Conservation (phyloP, 768 basidiomycete species). For the Kwoniella bestiolae region DNA sequence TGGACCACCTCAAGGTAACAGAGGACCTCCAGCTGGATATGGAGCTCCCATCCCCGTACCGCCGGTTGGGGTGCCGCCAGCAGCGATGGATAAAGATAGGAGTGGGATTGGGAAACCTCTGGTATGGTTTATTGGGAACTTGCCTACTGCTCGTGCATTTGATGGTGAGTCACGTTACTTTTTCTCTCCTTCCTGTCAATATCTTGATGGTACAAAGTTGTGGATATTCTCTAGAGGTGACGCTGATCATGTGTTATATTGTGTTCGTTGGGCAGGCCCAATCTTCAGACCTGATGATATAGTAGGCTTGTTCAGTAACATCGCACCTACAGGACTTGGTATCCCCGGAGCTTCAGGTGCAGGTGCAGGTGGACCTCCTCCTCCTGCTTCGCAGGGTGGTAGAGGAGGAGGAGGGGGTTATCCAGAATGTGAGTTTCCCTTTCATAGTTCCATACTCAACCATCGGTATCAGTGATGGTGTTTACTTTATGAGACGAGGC, state of each 20-base stretch:
- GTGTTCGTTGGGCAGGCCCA: slow-evolving; percentile 65
- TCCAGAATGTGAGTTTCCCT: slow-evolving; percentile 40
- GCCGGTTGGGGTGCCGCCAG: not conserved
- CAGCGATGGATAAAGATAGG: slow-evolving; percentile 37
- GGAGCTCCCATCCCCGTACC: slow-evolving; percentile 49
- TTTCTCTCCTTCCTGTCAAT: not conserved
- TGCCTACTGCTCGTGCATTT: slow-evolving; percentile 75
- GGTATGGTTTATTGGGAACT: slow-evolving; percentile 79
- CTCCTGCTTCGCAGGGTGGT: slow-evolving; percentile 1
- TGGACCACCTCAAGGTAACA: not conserved
- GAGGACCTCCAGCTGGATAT: slow-evolving; percentile 45
- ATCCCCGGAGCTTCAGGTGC: slow-evolving; percentile 9
- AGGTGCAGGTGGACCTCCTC: slow-evolving; percentile 12
- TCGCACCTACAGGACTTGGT: slow-evolving; percentile 28
- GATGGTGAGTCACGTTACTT: slow-evolving; percentile 68
- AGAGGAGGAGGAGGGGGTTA: slow-evolving; percentile 28
- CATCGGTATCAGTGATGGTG: too few relatives aligned
- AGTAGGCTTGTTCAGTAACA: slow-evolving; percentile 77
- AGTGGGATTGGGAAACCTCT: slow-evolving; percentile 61
- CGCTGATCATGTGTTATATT: not conserved
- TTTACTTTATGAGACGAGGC: too few relatives aligned
- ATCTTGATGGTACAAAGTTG: slow-evolving; percentile 21
- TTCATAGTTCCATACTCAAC: too few relatives aligned
- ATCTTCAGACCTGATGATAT: slow-evolving; percentile 88
- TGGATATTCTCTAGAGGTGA: slow-evolving; percentile 22